Conservation (phyloP, 179 eudicot genomes). For the Silene coronaria region DNA sequence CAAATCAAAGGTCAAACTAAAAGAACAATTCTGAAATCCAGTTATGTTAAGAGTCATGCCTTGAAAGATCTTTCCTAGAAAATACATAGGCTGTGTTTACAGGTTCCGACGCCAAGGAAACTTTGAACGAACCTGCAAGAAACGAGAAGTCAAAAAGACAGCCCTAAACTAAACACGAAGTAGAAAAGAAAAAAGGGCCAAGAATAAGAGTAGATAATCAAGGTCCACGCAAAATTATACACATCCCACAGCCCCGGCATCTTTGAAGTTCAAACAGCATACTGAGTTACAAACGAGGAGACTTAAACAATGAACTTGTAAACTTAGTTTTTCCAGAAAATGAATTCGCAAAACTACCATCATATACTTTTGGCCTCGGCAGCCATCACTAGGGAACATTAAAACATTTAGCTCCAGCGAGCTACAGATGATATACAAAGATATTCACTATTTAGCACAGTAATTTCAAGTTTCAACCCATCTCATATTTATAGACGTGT, state of each 20-base stretch:
- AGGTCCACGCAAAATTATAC: not conserved
- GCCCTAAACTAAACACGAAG: not conserved
- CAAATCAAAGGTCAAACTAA: not conserved
- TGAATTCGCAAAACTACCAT: not conserved
- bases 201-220: not conserved
- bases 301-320: not conserved
- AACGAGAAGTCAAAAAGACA: constrained; percentile 2
- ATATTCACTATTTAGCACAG: not conserved
- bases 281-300: not conserved
- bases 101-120: constrained; percentile 56
- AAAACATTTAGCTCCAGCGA: not conserved
- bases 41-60: constrained; percentile 36
- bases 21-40: not conserved
- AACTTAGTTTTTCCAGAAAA: constrained; percentile 2
- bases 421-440: not conserved
- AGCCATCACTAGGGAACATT: not conserved
- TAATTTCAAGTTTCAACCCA: not conserved
- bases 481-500: not conserved
- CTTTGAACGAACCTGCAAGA: constrained; percentile 67
- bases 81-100: constrained; percentile 75
- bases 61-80: constrained; percentile 83
- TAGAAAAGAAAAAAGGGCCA: not conserved
- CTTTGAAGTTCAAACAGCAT: not conserved
- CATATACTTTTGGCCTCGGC: not conserved
- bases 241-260: not conserved